Conservation (phyloP, 2,329 filamentous ascomycete species). For the Exophiala alcalophila region DNA sequence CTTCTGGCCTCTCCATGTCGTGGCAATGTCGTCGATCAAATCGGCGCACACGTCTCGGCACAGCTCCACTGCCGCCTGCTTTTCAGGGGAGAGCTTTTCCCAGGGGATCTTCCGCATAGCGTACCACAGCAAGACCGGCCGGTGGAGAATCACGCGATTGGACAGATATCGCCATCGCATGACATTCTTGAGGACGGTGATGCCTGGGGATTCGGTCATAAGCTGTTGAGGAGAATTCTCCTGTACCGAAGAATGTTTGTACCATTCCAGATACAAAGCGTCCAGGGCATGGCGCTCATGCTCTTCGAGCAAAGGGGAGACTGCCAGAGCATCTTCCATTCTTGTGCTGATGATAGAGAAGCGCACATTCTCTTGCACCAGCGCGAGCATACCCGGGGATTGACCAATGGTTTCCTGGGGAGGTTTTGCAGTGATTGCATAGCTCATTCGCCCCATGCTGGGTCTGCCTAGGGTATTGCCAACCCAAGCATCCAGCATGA, state of each 20-base stretch:
- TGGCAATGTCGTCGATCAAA: slow-evolving; percentile 69
- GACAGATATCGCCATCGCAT: slow-evolving; percentile 84
- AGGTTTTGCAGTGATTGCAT: slow-evolving; percentile 63
- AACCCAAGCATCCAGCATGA: slow-evolving; percentile 72
- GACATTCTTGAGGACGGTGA: slow-evolving; percentile 41
- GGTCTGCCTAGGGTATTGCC: slow-evolving; percentile 68
- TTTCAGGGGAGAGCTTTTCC: slow-evolving; percentile 55
- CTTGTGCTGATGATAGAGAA: slow-evolving; percentile 77
- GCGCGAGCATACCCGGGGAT: slow-evolving; percentile 10
- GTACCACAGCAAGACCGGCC: slow-evolving; percentile 67
- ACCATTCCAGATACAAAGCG: slow-evolving; percentile 67
- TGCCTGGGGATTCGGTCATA: slow-evolving; percentile 15
- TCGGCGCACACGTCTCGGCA: slow-evolving; percentile 68
- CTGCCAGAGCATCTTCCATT: slow-evolving; percentile 72
- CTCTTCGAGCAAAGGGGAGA: slow-evolving; percentile 63
- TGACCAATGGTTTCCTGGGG: slow-evolving; percentile 54
- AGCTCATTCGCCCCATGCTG: slow-evolving; percentile 65
- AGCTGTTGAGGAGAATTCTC: slow-evolving; percentile 63
- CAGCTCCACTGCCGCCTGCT: slow-evolving; percentile 64
- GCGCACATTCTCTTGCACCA: slow-evolving; percentile 64
- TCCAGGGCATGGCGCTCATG: slow-evolving; percentile 67
- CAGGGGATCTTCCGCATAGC: slow-evolving; percentile 54
- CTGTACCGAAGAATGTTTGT: slow-evolving; percentile 63
- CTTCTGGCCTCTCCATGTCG: slow-evolving; percentile 55
- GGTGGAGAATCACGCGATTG: slow-evolving; percentile 70